These are phyloP conservation scores for Apiospora marii DNA, from an alignment of 2,329 filamentous ascomycete genomes.

Conservation along the genomic window DNA sequence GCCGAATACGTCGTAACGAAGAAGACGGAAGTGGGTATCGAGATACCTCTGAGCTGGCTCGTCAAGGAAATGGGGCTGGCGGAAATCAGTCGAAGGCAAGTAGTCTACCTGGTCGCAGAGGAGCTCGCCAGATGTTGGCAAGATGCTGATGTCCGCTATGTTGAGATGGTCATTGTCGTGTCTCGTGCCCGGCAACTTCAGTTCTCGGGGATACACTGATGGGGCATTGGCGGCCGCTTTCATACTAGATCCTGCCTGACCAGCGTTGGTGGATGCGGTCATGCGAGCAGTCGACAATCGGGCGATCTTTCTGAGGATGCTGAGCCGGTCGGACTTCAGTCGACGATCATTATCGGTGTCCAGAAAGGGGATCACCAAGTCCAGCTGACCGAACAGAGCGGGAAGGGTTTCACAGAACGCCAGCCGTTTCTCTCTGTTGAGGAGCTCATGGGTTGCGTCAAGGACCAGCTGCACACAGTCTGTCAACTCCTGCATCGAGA, in stretches of 20 bases:
- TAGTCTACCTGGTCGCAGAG: slow-evolving; percentile 51
- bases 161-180: slow-evolving; percentile 60
- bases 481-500: background rate
- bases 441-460: background rate
- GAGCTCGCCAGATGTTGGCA: slow-evolving; percentile 59
- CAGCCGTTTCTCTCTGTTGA: background rate
- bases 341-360: slow-evolving; percentile 43
- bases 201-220: slow-evolving; percentile 16
- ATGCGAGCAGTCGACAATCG: background rate
- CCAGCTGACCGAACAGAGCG: background rate
- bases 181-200: slow-evolving; percentile 27
- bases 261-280: background rate
- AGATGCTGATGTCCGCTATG: slow-evolving; percentile 55
- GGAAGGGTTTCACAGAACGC: background rate
- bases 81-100: slow-evolving; percentile 50
- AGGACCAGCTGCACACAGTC: slow-evolving; percentile 36
- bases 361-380: slow-evolving; percentile 30
- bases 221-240: slow-evolving; percentile 37
- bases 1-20: slow-evolving; percentile 63
- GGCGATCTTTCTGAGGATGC: background rate
- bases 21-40: slow-evolving; percentile 62
- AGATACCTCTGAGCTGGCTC: slow-evolving; percentile 52
- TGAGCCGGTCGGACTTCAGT: slow-evolving; percentile 26
- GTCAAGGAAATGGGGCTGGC: slow-evolving; percentile 50
- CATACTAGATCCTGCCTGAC: background rate